Conservation (phyloP, 768 basidiomycete genomes). For the Xanthoconium stramineum region DNA sequence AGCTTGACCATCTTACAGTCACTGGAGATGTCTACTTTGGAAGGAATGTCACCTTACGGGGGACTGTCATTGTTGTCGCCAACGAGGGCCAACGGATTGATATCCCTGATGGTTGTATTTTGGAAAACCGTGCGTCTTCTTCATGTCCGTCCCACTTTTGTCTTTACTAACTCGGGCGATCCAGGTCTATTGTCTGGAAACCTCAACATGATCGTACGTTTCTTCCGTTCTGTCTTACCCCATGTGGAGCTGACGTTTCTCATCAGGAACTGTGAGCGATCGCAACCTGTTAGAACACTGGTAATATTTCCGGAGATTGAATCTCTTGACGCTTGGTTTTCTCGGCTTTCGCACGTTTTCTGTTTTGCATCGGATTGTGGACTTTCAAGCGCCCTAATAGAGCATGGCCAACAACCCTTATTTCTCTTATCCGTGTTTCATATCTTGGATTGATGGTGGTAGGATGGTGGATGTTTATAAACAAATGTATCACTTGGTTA, state of each 20-base stretch:
- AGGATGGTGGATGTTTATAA: conserved; percentile 1
- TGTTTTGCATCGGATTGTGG: conserved; percentile 17
- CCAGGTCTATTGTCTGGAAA: conserved; percentile 69
- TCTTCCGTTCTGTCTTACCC: background rate
- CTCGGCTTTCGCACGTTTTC: background rate
- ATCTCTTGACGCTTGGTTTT: conserved; percentile 7
- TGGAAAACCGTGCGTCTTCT: conserved; percentile 56
- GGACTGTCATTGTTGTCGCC: conserved; percentile 73
- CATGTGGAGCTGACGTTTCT: background rate
- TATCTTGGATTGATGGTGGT: background rate
- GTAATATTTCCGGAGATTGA: conserved; percentile 1
- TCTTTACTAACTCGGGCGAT: conserved; percentile 14
- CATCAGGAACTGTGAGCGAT: conserved; percentile 31
- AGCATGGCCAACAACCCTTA: conserved; percentile 7
- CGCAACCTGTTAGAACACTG: background rate
- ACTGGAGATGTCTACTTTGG: conserved; percentile 68
- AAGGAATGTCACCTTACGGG: conserved; percentile 58
- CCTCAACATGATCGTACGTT: conserved; percentile 65
- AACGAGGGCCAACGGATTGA: conserved; percentile 74
- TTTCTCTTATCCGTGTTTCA: background rate
- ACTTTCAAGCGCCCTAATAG: conserved; percentile 16
- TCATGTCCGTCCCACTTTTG: background rate
- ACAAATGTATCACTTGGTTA: background rate
- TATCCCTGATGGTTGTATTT: conserved; percentile 70
- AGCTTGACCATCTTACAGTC: conserved; percentile 73